Evolutionary conservation across 257 asterid genomes (phyloP).

Genomic region (Cinchona pubescens): DNA sequence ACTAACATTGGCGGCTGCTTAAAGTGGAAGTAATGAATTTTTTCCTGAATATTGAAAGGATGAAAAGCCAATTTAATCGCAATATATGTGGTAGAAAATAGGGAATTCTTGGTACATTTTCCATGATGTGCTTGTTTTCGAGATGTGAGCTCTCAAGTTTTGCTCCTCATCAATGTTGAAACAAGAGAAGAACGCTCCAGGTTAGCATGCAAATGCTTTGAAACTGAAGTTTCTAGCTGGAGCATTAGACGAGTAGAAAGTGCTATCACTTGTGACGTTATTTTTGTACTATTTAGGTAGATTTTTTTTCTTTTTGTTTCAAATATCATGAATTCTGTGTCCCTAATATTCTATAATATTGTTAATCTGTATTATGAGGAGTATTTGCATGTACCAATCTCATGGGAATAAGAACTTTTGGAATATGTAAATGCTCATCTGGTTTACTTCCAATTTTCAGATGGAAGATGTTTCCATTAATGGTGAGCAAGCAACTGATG

Average conservation of each 20-base stretch:
- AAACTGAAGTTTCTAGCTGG: not conserved
- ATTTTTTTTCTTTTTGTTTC: not conserved
- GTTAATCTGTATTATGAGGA: not conserved
- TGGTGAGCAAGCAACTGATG: slow-evolving; percentile 32
- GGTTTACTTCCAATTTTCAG: slow-evolving; percentile 16
- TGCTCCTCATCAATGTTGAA: not conserved
- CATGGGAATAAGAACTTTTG: not conserved
- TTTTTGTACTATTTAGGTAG: not conserved
- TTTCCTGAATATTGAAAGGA: not conserved
- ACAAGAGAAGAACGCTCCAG: not conserved
- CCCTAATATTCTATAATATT: not conserved
- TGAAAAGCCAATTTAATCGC: not conserved
- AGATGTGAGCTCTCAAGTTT: too few species aligned
- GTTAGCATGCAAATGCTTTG: not conserved
- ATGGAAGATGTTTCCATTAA: slow-evolving; percentile 54
- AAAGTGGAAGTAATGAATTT: not conserved
- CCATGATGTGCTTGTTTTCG: not conserved
- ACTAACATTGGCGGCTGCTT: not conserved
- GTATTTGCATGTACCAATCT: not conserved
- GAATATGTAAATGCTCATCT: not conserved
- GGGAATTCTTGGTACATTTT: not conserved
- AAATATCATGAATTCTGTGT: not conserved
- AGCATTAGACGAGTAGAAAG: not conserved
- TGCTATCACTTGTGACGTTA: not conserved
- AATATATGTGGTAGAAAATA: not conserved